phyloP scores from a whole-genome alignment of 2,329 filamentous ascomycete genomes.

The Arthrobotrys conoides region DNA sequence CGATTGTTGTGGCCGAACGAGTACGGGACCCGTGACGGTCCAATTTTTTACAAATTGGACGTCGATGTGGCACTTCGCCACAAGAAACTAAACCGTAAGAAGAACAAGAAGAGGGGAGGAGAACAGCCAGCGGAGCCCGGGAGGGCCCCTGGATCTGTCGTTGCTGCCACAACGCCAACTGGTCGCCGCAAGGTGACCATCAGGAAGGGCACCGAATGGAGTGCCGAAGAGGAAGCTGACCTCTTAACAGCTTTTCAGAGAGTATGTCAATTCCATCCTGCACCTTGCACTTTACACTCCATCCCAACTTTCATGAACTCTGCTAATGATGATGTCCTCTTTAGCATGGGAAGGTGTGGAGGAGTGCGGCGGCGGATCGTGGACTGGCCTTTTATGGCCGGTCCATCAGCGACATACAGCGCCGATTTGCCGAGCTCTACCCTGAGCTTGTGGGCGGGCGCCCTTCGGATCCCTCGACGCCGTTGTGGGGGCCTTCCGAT shows the following conservation, averaged over 20 bases:
- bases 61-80: conserved; percentile 26
- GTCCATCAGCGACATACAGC: conserved; percentile 32
- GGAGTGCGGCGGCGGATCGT: conserved; percentile 33
- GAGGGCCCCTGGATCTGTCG: not conserved
- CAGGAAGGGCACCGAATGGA: conserved; percentile 39
- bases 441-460: conserved; percentile 15
- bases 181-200: conserved; percentile 45
- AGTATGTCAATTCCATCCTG: conserved; percentile 16
- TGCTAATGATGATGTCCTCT: conserved; percentile 19
- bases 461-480: not conserved
- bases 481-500: conserved; percentile 12
- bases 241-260: conserved; percentile 26
- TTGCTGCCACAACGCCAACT: conserved; percentile 27
- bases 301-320: not conserved
- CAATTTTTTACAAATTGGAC: conserved; percentile 37
- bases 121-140: not conserved
- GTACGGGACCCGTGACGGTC: conserved; percentile 29
- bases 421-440: conserved; percentile 26
- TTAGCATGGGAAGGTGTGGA: conserved; percentile 40
- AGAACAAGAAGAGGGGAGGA: not conserved
- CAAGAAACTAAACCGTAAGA: conserved; percentile 42
- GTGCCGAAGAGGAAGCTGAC: conserved; percentile 48
- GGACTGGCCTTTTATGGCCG: conserved; percentile 40
- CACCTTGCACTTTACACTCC: too few relatives aligned
- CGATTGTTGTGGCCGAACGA: conserved; percentile 44